Evolutionary conservation across 768 basidiomycete species (phyloP).

Genomic region (Hemileccinum rubropunctum): DNA sequence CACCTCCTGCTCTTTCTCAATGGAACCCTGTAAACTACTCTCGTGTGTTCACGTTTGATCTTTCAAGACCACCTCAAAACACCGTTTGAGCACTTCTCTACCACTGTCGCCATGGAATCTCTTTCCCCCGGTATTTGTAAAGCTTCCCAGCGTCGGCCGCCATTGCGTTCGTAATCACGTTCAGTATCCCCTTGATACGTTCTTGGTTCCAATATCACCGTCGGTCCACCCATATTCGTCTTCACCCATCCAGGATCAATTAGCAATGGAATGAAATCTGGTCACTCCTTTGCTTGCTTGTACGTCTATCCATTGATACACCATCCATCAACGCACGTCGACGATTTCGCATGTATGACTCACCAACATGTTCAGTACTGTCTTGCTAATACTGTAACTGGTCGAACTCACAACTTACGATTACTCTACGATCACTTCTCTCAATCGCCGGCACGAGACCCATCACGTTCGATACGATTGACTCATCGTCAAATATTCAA

Average conservation of each 20-base stretch:
- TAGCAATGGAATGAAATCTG: slow-evolving; percentile 37
- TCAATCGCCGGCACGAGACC: slow-evolving; percentile 33
- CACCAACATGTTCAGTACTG: too few species aligned
- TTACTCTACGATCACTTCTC: slow-evolving; percentile 24
- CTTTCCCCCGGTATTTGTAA: slow-evolving; percentile 1
- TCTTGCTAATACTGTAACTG: too few species aligned
- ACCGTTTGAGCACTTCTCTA: background rate
- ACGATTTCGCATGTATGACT: too few species aligned
- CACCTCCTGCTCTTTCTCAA: background rate
- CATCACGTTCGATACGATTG: slow-evolving; percentile 28
- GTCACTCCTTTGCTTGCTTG: background rate
- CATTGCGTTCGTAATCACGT: background rate
- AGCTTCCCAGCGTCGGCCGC: slow-evolving; percentile 10
- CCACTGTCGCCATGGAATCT: slow-evolving; percentile 1
- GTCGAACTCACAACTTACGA: slow-evolving; percentile 6
- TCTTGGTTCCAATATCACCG: too few species aligned
- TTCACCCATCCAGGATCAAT: slow-evolving; percentile 75
- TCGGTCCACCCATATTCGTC: too few species aligned
- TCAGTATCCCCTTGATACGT: slow-evolving; percentile 9
- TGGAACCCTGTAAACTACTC: background rate
- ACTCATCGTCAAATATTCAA: slow-evolving; percentile 16
- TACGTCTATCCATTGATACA: background rate
- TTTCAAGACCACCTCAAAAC: background rate
- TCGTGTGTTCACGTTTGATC: background rate
- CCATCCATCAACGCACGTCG: slow-evolving; percentile 16